phyloP scores from a whole-genome alignment of 805 yeast species.

The Nakazawaea pomicola region DNA sequence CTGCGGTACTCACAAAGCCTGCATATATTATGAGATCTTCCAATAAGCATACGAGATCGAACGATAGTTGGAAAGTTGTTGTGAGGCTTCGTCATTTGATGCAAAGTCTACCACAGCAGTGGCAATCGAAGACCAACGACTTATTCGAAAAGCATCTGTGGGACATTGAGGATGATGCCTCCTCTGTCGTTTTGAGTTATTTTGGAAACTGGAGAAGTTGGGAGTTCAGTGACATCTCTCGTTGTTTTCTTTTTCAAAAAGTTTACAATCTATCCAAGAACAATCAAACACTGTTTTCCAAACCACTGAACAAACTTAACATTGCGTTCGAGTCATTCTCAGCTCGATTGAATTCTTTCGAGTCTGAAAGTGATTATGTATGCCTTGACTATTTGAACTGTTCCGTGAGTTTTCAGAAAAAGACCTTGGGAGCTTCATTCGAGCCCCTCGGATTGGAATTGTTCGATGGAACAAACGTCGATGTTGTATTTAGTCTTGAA shows the following conservation, averaged over 20 bases:
- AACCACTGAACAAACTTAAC: constrained; percentile 15
- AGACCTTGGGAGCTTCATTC: no score
- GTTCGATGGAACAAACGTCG: background rate
- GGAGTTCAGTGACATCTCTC: constrained; percentile 71
- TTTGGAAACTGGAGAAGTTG: constrained; percentile 86
- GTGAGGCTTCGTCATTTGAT: constrained; percentile 74
- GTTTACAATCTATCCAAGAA: no score
- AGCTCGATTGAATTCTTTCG: constrained; percentile 21
- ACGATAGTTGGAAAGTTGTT: constrained; percentile 84
- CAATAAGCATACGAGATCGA: constrained; percentile 67
- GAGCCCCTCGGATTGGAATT: no score
- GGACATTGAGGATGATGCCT: constrained; percentile 30
- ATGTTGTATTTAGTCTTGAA: constrained; percentile 3
- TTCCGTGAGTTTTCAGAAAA: no score
- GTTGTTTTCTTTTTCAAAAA: constrained; percentile 47
- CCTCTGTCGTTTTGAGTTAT: constrained; percentile 51
- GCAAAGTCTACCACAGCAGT: constrained; percentile 48
- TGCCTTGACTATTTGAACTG: constrained; percentile 10
- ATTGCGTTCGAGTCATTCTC: constrained; percentile 28
- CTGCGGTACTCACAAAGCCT: constrained; percentile 86
- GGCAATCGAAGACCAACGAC: constrained; percentile 35
- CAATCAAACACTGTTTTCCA: no score
- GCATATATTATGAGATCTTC: constrained; percentile 73
- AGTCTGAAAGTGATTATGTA: constrained; percentile 27
- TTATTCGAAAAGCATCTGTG: constrained; percentile 29